Base-by-base conservation (phyloP, 441 rosid species). In the Brassica balearica region DNA sequence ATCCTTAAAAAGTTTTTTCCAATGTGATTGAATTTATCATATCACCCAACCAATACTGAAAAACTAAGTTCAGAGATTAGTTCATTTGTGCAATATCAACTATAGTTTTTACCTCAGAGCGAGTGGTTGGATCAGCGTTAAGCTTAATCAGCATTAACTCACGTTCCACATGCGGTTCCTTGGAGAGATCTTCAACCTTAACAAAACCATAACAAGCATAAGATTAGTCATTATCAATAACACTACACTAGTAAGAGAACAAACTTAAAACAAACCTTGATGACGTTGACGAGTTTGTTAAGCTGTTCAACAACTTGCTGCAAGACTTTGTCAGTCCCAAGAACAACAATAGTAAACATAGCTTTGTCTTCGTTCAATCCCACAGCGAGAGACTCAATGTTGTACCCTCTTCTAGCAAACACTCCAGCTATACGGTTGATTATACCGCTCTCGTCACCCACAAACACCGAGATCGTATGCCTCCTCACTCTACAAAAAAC, bases 371-470 rank as follows among this genome's bases (percentile, higher is more conserved):
- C 90, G 74, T 93, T 93, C 66, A 93, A 81, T 53, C 97, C 98
- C 74, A 93, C 98, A 60, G 98, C 97, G 3, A 93, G 96, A 12
- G 97, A 91, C 84, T 93, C 98, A 1, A 93, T 93, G 79, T 93
- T 91, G 80, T 87, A 93, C 5, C 98, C 98, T 73, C 98, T 89
- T 84, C 95, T 87, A 4, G 97, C 96, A 75, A 93, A 93, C 46
- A 93, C 98, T 61, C 98, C 97, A 7, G 98, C 95, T 75, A 93
- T 91, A 41, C 98, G 83, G 77, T 93, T 93, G 65, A 93, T 93
- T 83, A 93, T 93, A 59, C 98, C 98, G 67, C 95, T 91, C 82
- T 93, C 98, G 82, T 93, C 97, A 48, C 97, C 97, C 9, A 93
- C 98, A 70, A 88, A 93, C 68, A 93, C 95, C 0, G 94, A 93